Percentiles rank a stretch among this genome's conserved stretches.
Evolutionary conservation across 2,329 filamentous ascomycete species (phyloP).

Genomic region (Aphanocladium album): DNA sequence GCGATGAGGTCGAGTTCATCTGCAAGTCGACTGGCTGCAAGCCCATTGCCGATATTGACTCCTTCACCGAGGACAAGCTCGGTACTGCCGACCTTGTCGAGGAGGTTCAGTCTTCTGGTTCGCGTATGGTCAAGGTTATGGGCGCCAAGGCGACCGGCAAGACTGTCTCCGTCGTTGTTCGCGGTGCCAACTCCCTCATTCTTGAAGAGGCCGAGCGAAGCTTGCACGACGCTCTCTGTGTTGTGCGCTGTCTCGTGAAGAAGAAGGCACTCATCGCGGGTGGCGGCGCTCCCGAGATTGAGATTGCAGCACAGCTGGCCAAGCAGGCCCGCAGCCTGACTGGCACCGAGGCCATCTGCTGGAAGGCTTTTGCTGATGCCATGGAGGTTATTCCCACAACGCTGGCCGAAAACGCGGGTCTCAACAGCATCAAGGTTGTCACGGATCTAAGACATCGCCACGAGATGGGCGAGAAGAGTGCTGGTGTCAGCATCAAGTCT

Average conservation of each 20-base stretch:
- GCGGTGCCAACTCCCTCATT: slow-evolving; percentile 90
- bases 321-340: slow-evolving; percentile 76
- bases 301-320: slow-evolving; percentile 82
- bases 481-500: slow-evolving; percentile 96
- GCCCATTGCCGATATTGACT: slow-evolving; percentile 96
- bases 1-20: slow-evolving; percentile 97
- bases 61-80: slow-evolving; percentile 97
- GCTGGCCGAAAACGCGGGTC: slow-evolving; percentile 90
- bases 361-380: slow-evolving; percentile 97
- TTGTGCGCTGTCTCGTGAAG: slow-evolving; percentile 95
- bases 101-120: slow-evolving; percentile 80
- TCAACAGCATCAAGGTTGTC: slow-evolving; percentile 98
- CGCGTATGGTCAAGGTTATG: slow-evolving; percentile 90
- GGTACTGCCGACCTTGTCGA: slow-evolving; percentile 90
- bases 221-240: slow-evolving; percentile 94
- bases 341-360: slow-evolving; percentile 95
- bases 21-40: slow-evolving; percentile 99
- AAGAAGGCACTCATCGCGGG: slow-evolving; percentile 99
- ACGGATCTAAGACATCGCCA: slow-evolving; percentile 92
- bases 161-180: slow-evolving; percentile 90
- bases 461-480: slow-evolving; percentile 90
- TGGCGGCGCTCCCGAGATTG: slow-evolving; percentile 93
- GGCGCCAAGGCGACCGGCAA: slow-evolving; percentile 80
- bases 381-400: slow-evolving; percentile 97
- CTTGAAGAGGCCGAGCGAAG: slow-evolving; percentile 96